These are phyloP conservation scores for Coleophoma cylindrospora DNA, from an alignment of 2,329 filamentous ascomycete genomes.

Conservation along the genomic window DNA sequence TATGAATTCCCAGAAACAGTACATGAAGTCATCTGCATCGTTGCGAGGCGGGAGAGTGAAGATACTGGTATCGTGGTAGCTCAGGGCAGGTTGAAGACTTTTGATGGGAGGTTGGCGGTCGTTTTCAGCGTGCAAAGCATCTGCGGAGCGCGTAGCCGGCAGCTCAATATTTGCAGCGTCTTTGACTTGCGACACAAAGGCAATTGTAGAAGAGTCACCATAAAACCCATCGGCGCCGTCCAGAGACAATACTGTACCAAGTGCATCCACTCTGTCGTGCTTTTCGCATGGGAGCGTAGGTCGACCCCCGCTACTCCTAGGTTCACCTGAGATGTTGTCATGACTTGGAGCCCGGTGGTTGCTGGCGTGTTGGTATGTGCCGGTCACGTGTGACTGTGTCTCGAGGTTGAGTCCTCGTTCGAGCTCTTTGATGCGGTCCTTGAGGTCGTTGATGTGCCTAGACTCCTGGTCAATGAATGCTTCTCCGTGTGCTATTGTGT, in stretches of 20 bases:
- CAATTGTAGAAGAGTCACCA: conserved; percentile 1
- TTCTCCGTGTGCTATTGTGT: neutral
- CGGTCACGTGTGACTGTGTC: neutral
- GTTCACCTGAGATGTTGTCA: neutral
- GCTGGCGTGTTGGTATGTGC: neutral
- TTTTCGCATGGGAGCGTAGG: neutral
- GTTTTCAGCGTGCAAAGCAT: neutral
- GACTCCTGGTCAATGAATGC: neutral
- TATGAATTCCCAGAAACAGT: conserved; percentile 14
- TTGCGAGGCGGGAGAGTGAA: conserved; percentile 12
- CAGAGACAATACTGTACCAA: neutral
- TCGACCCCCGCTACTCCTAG: neutral
- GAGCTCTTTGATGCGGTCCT: neutral
- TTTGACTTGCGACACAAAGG: conserved; percentile 1
- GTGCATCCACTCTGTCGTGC: neutral
- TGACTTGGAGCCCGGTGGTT: neutral
- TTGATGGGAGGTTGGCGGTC: neutral
- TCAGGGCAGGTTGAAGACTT: neutral
- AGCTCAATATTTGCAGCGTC: neutral
- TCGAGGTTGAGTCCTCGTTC: neutral
- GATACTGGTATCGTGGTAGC: conserved; percentile 1
- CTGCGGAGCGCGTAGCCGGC: neutral
- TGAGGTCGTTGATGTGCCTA: neutral
- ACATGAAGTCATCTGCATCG: conserved; percentile 13
- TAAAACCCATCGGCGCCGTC: neutral